These are phyloP conservation scores for Lactarius tabidus DNA, from an alignment of 768 basidiomycete genomes.

Conservation along the genomic window DNA sequence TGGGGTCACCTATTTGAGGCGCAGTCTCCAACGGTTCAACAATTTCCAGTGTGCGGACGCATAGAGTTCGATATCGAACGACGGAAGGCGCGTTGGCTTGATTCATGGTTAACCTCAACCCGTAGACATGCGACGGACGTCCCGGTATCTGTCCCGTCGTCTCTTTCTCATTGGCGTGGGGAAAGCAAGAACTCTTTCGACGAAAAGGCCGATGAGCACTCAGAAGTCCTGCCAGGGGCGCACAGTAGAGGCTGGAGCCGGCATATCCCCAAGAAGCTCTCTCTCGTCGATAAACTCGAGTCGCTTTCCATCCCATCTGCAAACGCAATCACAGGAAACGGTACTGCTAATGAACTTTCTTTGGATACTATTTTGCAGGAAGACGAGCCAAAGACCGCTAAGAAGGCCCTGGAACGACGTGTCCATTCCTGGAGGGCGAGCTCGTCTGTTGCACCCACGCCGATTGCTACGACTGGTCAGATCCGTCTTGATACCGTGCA, in stretches of 20 bases:
- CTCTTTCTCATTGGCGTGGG: constrained; percentile 48
- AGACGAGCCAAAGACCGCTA: constrained; percentile 52
- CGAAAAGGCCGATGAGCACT: constrained; percentile 38
- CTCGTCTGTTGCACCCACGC: constrained; percentile 46
- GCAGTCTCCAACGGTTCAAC: constrained; percentile 34
- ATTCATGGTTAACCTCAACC: constrained; percentile 58
- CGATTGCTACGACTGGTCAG: constrained; percentile 48
- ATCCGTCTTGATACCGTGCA: constrained; percentile 49
- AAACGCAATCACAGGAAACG: constrained; percentile 10
- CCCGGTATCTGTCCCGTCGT: constrained; percentile 41
- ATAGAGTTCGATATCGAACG: constrained; percentile 87
- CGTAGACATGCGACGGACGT: constrained; percentile 41
- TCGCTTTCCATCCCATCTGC: constrained; percentile 35
- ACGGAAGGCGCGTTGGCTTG: constrained; percentile 72
- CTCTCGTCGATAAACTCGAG: constrained; percentile 64
- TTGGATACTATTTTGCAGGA: constrained; percentile 63
- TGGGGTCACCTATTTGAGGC: constrained; percentile 61
- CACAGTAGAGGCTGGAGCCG: constrained; percentile 35
- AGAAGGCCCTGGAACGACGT: constrained; percentile 48
- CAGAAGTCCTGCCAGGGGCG: constrained; percentile 25
- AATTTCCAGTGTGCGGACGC: constrained; percentile 64
- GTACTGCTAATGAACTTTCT: constrained; percentile 24
- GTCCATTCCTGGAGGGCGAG: constrained; percentile 66
- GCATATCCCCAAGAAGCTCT: constrained; percentile 62
- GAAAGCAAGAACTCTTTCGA: constrained; percentile 50